Base-by-base conservation (phyloP, 345 rosid genomes). In the Balakata baccata region DNA sequence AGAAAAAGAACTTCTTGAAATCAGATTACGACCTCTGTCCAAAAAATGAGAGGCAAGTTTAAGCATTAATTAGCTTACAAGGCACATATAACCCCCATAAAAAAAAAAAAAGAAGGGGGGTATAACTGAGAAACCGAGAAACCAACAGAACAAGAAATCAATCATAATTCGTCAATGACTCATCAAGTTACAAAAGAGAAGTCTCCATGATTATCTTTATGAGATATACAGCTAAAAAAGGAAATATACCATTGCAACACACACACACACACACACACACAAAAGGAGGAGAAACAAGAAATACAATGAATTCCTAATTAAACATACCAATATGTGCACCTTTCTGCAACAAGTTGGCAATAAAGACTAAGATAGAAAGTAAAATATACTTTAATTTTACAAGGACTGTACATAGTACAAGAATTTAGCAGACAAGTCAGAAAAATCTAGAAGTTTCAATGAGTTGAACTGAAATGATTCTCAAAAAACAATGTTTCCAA, bases 281-380 rank as follows among this genome's bases (percentile, higher is more conserved):
- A 76, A 68, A 77, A 71, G 66, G 46, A 64, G 74, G 78, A 11
- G 64, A 57, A 52, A 62, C 77, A 73, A 77, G 57, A 72, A 71
- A 69, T 46, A 75, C 68, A 67, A 78, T 65, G 75, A 78, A 69
- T 78, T 79, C 80, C 83, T 83, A 77, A 83, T 78, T 75, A 83
- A 75, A 85, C 54, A 74, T 79, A 72, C 78, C 81, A 82, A 70
- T 81, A 81, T 74, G 79, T 41, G 73, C 82, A 80, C 77, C 82
- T 64, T 65, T 81, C 81, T 83, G 84, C 76, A 79, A 80, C 66
- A 70, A 80, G 72, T 82, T 71, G 77, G 60, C 72, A 64, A 69
- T 69, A 73, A 73, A 69, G 75, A 51, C 78, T 79, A 34, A 79
- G 77, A 74, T n/a, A 1, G 51, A 57, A 63, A 34, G 64, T 23